phyloP scores from a whole-genome alignment of 208 protist genomes.

The Borovskyia barvae region DNA sequence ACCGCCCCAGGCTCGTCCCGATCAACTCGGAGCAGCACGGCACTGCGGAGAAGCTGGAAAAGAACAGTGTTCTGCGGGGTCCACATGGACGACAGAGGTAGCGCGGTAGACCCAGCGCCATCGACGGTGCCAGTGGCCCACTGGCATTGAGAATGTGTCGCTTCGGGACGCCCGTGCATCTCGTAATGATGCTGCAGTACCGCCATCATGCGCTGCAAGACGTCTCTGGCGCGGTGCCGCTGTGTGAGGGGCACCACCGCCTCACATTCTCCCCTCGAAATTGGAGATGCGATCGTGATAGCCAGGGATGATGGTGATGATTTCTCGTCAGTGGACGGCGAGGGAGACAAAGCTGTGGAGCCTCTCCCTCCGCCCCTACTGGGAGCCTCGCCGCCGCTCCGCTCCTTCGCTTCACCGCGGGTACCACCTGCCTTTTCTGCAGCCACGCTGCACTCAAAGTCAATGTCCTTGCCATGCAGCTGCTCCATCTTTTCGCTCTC shows the following conservation, averaged over 20 bases:
- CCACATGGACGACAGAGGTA: conserved; percentile 17
- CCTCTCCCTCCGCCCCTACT: no score
- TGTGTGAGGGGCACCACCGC: conserved; percentile 3
- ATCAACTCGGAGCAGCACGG: conserved; percentile 32
- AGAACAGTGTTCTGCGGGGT: conserved; percentile 38
- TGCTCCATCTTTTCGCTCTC: no score
- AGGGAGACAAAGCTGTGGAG: no score
- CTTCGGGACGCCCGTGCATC: no score
- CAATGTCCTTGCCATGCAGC: background rate
- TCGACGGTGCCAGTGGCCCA: background rate
- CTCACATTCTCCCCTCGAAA: no score
- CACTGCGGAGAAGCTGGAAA: conserved; percentile 41
- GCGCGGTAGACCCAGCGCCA: background rate
- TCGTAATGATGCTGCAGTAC: conserved; percentile 26
- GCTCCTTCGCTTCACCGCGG: background rate
- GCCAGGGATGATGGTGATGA: no score
- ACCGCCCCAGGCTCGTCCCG: conserved; percentile 41
- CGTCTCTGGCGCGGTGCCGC: conserved; percentile 21
- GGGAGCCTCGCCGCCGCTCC: background rate
- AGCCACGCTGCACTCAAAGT: background rate
- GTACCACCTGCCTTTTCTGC: background rate
- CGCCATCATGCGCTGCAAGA: conserved; percentile 27
- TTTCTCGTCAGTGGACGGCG: no score
- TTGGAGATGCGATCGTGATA: no score
- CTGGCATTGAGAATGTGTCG: no score